phyloP scores from a whole-genome alignment of 208 protist species.

The Trichomonas tenax region DNA sequence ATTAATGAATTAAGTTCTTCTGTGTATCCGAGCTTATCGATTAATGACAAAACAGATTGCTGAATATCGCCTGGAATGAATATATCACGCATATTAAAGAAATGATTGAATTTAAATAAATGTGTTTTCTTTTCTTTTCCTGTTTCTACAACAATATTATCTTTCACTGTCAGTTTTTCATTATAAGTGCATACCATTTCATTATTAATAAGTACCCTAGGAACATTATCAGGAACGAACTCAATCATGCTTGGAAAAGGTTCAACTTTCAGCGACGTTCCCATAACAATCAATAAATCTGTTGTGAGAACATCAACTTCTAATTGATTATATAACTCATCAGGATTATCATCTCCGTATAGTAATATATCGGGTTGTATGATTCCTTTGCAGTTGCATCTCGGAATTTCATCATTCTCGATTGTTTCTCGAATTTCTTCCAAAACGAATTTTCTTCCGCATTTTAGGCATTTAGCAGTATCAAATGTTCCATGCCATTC shows the following conservation, averaged over 20 bases:
- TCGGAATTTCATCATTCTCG: neutral
- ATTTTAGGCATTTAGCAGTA: neutral
- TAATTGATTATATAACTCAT: neutral
- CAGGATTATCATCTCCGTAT: neutral
- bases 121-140: neutral
- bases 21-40: neutral
- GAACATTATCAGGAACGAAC: neutral
- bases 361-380: neutral
- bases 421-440: neutral
- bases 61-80: neutral
- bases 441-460: neutral
- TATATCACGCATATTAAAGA: neutral
- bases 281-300: conserved; percentile 13
- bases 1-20: neutral
- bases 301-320: neutral
- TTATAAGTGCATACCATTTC: neutral
- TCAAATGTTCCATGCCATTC: neutral
- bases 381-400: neutral
- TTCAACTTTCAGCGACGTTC: conserved; percentile 5
- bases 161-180: neutral
- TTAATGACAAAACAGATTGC: neutral
- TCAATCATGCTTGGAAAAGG: neutral
- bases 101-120: neutral
- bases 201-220: neutral
- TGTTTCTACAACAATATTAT: neutral